phyloP scores from a whole-genome alignment of 805 yeast genomes.

The Naumovozyma castellii region DNA sequence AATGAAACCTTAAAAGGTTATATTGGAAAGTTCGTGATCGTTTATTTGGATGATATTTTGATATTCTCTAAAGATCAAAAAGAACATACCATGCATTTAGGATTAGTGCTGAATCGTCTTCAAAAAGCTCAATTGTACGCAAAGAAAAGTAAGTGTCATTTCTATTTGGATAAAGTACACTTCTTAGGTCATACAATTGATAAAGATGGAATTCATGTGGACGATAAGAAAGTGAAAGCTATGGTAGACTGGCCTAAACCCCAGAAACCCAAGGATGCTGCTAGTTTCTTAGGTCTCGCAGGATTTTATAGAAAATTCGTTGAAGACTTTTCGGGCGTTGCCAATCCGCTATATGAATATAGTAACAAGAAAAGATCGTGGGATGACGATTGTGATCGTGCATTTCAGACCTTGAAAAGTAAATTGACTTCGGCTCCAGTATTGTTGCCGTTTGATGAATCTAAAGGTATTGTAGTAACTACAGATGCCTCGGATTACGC shows the following conservation, averaged over 20 bases:
- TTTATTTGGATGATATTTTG: slow-evolving; percentile 2
- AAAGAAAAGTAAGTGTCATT: slow-evolving; percentile 1
- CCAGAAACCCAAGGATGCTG: not conserved
- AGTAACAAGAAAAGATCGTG: not conserved
- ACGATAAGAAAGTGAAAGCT: not conserved
- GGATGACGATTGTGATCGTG: not conserved
- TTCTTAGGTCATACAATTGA: slow-evolving; percentile 1
- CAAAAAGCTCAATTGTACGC: not conserved
- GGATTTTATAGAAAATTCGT: not conserved
- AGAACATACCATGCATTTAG: not conserved
- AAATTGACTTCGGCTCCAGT: not conserved
- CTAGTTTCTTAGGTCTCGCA: not conserved
- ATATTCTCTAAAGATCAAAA: not conserved
- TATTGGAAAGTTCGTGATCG: not conserved
- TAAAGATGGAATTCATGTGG: not conserved
- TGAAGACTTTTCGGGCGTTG: not conserved
- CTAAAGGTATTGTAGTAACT: not conserved
- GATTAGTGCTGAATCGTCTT: not conserved
- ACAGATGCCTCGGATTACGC: slow-evolving; percentile 1
- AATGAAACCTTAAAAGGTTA: not conserved
- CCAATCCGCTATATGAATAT: not conserved
- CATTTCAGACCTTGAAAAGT: not conserved
- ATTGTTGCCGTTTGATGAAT: not conserved
- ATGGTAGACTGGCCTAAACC: not conserved
- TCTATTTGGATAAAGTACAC: not conserved